Evolutionary conservation across 768 basidiomycete species (phyloP), one percentile per base, ranked within the genome.

Genomic region (Lentinula boryana): DNA sequence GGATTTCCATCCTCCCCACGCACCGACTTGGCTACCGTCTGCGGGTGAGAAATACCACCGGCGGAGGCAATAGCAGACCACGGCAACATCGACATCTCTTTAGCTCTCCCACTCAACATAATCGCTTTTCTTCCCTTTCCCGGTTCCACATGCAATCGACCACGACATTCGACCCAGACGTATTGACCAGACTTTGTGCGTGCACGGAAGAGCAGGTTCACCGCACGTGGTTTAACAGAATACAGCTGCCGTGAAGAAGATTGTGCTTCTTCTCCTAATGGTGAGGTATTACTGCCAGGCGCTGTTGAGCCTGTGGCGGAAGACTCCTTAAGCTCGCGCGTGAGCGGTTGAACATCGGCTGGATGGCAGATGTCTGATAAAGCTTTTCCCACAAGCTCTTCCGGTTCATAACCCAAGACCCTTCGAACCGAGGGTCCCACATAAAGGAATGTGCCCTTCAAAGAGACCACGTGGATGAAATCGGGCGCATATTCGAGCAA

Each of bases 61-160:
- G 78, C 80, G 32, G 70, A 68, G 1, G 75, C 71, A 32, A 94
- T 72, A 40, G 77, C 75, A 3, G 74, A 76, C 92, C 92, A 94
- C 4, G 69, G 71, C 23, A 93, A 70, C 1, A 65, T 69, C 7
- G 85, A 84, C 79, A 91, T 87, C 67, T 80, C 80, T 49, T 88
- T 75, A 33, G 87, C 83, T 8, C 96, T 80, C 0, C 89, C 95
- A 60, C 84, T 85, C n/a, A 99, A 79, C 38, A 99, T 85, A 68
- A 99, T 93, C 1, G 94, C 93, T 74, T 98, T 97, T 40, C 94
- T 78, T 0, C 94, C 94, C 69, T 98, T 98, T 1, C 94, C 93
- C 0, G 93, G 88, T 75, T 99, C 96, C 60, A 91, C 83, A 67
- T 95, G 89, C 43, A 98, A 79, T 33, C 92, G 79, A 1, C 96